Evolutionary conservation across 352 stramenopile species (phyloP).

Genomic region (Pythium volutum): DNA sequence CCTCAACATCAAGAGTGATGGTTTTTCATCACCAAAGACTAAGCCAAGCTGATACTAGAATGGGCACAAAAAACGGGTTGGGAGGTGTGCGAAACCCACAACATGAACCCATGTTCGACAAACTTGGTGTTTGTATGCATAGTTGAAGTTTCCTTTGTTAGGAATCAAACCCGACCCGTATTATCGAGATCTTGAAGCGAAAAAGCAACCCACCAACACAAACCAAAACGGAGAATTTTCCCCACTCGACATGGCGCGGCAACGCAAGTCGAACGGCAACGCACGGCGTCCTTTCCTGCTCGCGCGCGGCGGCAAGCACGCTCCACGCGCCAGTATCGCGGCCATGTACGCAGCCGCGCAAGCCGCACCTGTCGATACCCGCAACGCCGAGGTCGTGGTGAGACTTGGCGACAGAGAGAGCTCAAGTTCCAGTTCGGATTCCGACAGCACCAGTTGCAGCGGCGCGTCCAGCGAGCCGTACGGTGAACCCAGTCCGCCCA

Average conservation of each 20-base stretch:
- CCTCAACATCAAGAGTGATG: not conserved
- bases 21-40: not conserved
- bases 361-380: not conserved
- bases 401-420: not conserved
- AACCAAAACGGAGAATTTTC: not conserved
- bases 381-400: not conserved
- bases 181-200: slow-evolving; percentile 1
- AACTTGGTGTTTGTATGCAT: not conserved
- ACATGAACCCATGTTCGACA: not conserved
- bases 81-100: too few relatives aligned
- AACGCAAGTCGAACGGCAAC: not conserved
- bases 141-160: not conserved
- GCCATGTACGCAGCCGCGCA: not conserved
- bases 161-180: not conserved
- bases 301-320: not conserved
- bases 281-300: not conserved
- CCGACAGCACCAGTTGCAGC: not conserved
- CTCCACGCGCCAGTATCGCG: not conserved
- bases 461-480: slow-evolving; percentile 2
- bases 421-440: slow-evolving; percentile 7
- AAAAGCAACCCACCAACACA: too few relatives aligned
- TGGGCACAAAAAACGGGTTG: not conserved
- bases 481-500: slow-evolving; percentile 3
- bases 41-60: not conserved
- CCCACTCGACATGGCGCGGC: not conserved